These are phyloP conservation scores for Psidium guajava DNA, from an alignment of 345 rosid species.

Conservation along the genomic window DNA sequence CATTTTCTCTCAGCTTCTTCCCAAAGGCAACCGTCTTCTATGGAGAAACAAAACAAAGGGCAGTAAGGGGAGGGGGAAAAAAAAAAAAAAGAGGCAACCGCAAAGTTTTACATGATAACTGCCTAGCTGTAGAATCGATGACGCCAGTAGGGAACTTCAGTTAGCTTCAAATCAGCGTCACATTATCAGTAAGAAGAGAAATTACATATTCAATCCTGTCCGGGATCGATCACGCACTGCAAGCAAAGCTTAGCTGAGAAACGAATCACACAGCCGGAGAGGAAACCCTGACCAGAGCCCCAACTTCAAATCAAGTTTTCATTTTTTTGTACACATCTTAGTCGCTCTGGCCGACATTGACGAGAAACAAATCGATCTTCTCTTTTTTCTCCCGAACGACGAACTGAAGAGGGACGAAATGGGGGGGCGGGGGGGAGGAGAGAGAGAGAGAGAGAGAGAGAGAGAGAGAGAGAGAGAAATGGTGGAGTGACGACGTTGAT, in stretches of 20 bases:
- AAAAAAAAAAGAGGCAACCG: not conserved
- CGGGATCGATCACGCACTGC: not conserved
- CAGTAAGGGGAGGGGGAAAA: not conserved
- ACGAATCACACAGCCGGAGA: not conserved
- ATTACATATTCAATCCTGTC: not conserved
- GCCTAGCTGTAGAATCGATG: not conserved
- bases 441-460: not conserved
- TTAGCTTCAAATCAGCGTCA: not conserved
- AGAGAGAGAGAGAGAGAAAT: not conserved
- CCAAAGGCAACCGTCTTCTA: constrained; percentile 81
- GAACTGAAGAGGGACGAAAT: not conserved
- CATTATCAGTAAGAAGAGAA: not conserved
- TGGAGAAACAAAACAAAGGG: not conserved
- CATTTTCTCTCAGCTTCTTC: constrained; percentile 74
- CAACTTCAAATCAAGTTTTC: not conserved
- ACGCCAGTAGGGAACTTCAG: not conserved
- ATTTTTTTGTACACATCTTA: not conserved
- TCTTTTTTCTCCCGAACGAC: not conserved
- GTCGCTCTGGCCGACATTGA: not conserved
- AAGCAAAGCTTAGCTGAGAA: not conserved
- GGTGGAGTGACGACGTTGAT: not conserved
- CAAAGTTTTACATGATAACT: not conserved
- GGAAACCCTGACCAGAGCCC: not conserved
- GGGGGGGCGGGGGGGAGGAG: too few relatives aligned
- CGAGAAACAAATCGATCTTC: not conserved